A percentile compares a stretch with the other conserved stretches of the same genome.
These are phyloP conservation scores for Rhodotorula graminis DNA, from an alignment of 768 basidiomycete species.

Conservation along the genomic window DNA sequence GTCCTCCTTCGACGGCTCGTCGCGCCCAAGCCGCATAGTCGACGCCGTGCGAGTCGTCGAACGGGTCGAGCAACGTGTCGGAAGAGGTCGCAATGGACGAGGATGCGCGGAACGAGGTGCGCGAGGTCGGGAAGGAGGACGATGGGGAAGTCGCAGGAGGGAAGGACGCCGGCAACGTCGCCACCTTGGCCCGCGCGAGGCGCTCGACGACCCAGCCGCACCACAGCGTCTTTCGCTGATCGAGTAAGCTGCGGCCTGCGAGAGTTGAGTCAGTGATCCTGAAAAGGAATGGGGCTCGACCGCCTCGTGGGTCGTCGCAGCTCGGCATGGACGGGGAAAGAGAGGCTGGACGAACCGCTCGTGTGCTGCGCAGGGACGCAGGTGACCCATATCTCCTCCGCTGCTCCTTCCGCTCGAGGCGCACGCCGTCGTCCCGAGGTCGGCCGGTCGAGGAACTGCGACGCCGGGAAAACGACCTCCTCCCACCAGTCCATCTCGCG, in stretches of 20 bases:
- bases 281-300: too few relatives aligned
- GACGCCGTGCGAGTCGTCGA: neutral
- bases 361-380: constrained; percentile 51
- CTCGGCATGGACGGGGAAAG: neutral
- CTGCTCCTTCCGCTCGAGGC: too few relatives aligned
- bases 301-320: too few relatives aligned
- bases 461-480: constrained; percentile 34
- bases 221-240: constrained; percentile 49
- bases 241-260: constrained; percentile 47
- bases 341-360: constrained; percentile 44
- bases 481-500: constrained; percentile 52
- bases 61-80: neutral
- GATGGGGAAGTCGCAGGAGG: too few relatives aligned
- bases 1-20: too few relatives aligned
- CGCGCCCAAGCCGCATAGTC: too few relatives aligned
- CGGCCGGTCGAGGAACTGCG: neutral
- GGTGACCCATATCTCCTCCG: constrained; percentile 38
- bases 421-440: too few relatives aligned
- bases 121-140: too few relatives aligned
- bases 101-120: too few relatives aligned
- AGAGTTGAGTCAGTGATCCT: too few relatives aligned
- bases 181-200: neutral
- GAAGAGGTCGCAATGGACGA: too few relatives aligned
- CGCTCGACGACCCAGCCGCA: constrained; percentile 50
- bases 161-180: too few relatives aligned